Evolutionary conservation across 805 yeast genomes (phyloP), one percentile per base, ranked within the genome.

Genomic region (Cyberlindnera lachancei): DNA sequence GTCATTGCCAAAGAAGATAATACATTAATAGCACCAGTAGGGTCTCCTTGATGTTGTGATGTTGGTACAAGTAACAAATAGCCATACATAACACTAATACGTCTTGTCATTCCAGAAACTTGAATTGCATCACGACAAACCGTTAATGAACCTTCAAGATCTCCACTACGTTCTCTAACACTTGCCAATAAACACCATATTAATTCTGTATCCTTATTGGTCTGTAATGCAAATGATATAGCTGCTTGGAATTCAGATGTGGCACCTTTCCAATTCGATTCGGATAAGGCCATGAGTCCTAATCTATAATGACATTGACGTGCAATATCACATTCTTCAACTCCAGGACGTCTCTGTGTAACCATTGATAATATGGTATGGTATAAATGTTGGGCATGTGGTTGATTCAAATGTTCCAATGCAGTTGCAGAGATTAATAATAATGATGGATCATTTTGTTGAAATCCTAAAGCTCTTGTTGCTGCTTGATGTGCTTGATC

Each of bases 171-270:
- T 45, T 72, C 79, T 40, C 64, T 64, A 3, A 70, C 65, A 9
- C 73, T 60, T 13, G 72, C 67, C 27, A 75, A 50, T 1, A 70
- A 70, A 37, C 75, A 65, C 77, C 78, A 73, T 20, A 74, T 53
- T 15, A 40, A n/a, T 16, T 40, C 44, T 2, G 44, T 20, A 10
- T 40, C 44, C 11, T 26, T 23, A 18, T 33, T 35, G 12, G 30
- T 13, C 23, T 40, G 44, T 3, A 40, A 27, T 4, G 41, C 37
- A 22, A 31, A 35, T 18, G 70, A 56, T 29, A 73, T 51, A 1
- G 78, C 71, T 2, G 67, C 63, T 13, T 64, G 61, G 24, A 75
- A 46, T 46, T 75, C 80, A 7, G 60, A 50, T 8, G 66, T 61
- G n/a, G 74, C 69, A 29, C 56, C 44, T 34, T 71, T 75, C 23